Evolutionary conservation across 495 filamentous ascomycete species (phyloP), one percentile per base, ranked within the genome.

Genomic region (Hypoxylon perforatum): DNA sequence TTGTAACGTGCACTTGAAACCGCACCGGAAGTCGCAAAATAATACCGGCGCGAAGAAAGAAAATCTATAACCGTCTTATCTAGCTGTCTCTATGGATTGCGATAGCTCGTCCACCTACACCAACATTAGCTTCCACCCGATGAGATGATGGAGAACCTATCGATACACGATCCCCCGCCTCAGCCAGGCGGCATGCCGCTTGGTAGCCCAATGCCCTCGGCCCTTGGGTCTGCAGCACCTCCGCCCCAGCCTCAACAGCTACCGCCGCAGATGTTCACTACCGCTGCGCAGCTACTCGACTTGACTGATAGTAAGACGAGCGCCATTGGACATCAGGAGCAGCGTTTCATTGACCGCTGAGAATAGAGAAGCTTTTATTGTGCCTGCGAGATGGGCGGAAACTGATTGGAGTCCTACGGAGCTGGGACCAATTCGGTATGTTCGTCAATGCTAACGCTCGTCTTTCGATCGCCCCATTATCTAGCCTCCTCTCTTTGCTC

Each of bases 401-500:
- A 78, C 81, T 97, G 63, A 91, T 95, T 51, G 95, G 95, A 17
- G 92, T 98, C 10, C 78, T 99, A 70, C 83, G 95, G 67, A 97
- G 92, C 72, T 99, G 96, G 94, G 95, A 99, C 79, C 95, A 99
- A 76, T 97, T 97, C 73, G 93, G 93, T 95, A 89, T 69, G 84
- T 67, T 28, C 38, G 2, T 11, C 35, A 12, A 38, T n/a, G n/a
- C n/a, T n/a, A n/a, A n/a, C n/a, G n/a, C n/a, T n/a, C 35, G 35
- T 38, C 35, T 38, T 38, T 38, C 2, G 35, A 3, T 11, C 2
- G 4, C 35, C 8, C 50, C 48, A 44, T 69, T 51, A 17, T 64
- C 53, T 38, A 33, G 28, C 23, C 47, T 11, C n/a, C 36, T 51
- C 36, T 28, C 52, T 22, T 18, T 42, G 25, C 25, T 28, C 25